These are phyloP conservation scores for Rhodofomes roseus DNA, from an alignment of 1,284 basidiomycete genomes.

Conservation along the genomic window DNA sequence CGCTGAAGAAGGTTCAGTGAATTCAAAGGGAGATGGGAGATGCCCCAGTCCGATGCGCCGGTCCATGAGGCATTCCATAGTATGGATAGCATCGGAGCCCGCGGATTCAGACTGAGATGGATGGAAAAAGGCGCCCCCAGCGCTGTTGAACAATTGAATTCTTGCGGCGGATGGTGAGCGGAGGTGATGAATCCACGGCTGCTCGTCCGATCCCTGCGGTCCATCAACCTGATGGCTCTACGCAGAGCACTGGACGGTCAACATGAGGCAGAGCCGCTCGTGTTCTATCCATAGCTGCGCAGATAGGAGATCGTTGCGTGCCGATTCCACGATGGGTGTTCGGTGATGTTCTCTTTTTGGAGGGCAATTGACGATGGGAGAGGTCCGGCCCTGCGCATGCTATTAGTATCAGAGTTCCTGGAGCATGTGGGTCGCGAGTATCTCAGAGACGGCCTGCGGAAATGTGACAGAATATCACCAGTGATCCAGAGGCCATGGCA, in stretches of 20 bases:
- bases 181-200: background rate
- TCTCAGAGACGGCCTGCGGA: too few species aligned
- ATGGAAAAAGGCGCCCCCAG: background rate
- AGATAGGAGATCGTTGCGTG: background rate
- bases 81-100: background rate
- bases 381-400: background rate
- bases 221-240: background rate
- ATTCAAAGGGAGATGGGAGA: background rate
- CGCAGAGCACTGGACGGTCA: background rate
- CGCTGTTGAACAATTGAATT: background rate
- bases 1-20: background rate
- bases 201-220: background rate
- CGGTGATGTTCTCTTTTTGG: background rate
- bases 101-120: slow-evolving; percentile 1
- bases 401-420: too few species aligned
- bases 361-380: background rate
- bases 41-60: background rate
- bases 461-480: background rate
- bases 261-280: background rate
- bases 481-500: too few species aligned
- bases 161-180: background rate
- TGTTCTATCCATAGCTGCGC: background rate
- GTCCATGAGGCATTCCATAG: background rate
- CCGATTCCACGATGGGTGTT: background rate
- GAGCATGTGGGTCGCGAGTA: too few species aligned